phyloP scores from a whole-genome alignment of 805 yeast species.

The Barnettozyma vustinii region DNA sequence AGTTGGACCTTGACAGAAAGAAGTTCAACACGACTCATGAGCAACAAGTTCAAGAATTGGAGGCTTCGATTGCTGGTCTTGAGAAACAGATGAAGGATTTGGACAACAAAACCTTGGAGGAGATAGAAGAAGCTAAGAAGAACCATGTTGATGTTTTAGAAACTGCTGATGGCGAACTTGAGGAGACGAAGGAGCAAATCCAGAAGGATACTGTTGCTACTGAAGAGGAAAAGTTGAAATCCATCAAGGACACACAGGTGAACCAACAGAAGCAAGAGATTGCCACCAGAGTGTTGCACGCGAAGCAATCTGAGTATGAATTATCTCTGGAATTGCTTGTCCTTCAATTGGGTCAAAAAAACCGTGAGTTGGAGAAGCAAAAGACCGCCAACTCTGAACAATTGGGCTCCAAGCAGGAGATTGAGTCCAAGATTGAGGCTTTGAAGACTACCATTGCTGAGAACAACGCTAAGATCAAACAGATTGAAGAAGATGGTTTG shows the following conservation, averaged over 20 bases:
- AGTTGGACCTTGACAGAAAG: constrained; percentile 21
- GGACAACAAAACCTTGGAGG: constrained; percentile 19
- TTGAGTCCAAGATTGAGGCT: constrained; percentile 17
- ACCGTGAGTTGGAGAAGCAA: constrained; percentile 22
- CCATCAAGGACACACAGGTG: constrained; percentile 18
- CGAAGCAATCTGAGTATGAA: constrained; percentile 24
- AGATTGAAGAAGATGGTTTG: constrained; percentile 12
- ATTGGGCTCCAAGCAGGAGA: constrained; percentile 12
- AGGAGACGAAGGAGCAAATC: constrained; percentile 14
- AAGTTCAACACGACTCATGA: constrained; percentile 15
- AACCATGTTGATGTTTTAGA: constrained; percentile 11
- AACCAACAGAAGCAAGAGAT: constrained; percentile 22
- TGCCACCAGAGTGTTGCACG: constrained; percentile 22
- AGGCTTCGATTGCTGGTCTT: constrained; percentile 16
- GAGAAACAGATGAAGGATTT: constrained; percentile 19
- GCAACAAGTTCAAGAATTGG: constrained; percentile 17
- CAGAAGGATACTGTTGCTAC: constrained; percentile 13
- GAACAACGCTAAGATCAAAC: constrained; percentile 15
- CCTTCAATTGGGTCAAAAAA: constrained; percentile 21
- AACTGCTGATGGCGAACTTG: constrained; percentile 19
- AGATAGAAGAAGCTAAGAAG: constrained; percentile 16
- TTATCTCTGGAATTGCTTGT: constrained; percentile 19
- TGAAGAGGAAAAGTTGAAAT: constrained; percentile 13
- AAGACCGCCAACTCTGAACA: constrained; percentile 16
- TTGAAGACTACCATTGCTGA: constrained; percentile 17